These are phyloP conservation scores for Fomitiporia mediterranea DNA, from an alignment of 1,284 basidiomycete genomes.

Conservation along the genomic window DNA sequence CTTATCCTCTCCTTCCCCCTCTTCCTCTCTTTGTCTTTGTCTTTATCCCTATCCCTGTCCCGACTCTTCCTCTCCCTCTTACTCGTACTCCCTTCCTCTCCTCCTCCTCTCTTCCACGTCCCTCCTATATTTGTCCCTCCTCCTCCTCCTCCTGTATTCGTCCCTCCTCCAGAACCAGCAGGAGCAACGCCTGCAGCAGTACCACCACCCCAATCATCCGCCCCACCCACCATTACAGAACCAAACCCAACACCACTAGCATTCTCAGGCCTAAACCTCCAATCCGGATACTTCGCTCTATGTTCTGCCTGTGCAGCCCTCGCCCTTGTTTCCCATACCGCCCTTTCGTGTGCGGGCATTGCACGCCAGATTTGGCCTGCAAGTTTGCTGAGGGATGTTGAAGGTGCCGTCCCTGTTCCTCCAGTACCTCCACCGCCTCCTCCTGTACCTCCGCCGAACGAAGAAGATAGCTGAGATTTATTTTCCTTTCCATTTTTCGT, in stretches of 20 bases:
- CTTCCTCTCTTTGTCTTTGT: background rate
- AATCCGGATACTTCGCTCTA: constrained; percentile 69
- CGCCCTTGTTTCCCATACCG: constrained; percentile 73
- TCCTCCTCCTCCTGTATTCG: constrained; percentile 36
- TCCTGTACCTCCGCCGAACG: too few relatives aligned
- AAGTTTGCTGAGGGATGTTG: constrained; percentile 67
- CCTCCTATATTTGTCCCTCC: constrained; percentile 32
- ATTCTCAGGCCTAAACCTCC: constrained; percentile 67
- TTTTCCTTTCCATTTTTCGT: background rate
- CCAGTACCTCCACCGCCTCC: background rate
- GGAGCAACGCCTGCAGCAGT: constrained; percentile 23
- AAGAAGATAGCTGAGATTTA: background rate
- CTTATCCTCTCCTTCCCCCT: background rate
- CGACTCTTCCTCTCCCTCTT: constrained; percentile 38
- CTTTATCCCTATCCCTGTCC: constrained; percentile 39
- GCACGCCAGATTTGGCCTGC: constrained; percentile 59
- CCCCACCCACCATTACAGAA: background rate
- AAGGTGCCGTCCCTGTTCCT: constrained; percentile 48
- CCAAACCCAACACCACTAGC: constrained; percentile 29
- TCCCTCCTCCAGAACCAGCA: constrained; percentile 27
- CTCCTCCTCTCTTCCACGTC: constrained; percentile 38
- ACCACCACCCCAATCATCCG: constrained; percentile 23
- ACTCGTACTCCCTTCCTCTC: constrained; percentile 38
- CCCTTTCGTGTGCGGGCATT: constrained; percentile 54
- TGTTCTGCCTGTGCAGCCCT: constrained; percentile 73